These are phyloP conservation scores for Musa balbisiana DNA, from an alignment of 202 grass and related monocot genomes.

Conservation along the genomic window DNA sequence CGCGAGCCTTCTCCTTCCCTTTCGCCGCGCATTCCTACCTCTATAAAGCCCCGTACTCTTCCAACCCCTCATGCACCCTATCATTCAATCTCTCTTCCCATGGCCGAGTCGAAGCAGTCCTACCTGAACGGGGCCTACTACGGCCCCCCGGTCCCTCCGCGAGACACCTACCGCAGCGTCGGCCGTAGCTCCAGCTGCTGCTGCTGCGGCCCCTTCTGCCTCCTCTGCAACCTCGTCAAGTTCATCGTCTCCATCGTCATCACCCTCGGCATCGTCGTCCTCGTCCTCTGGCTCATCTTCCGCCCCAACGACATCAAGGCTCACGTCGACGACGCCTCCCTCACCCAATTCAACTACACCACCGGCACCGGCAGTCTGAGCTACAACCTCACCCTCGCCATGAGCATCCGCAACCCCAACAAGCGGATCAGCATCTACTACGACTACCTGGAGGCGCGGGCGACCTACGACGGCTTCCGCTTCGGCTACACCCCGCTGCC, in stretches of 20 bases:
- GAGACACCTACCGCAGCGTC: slow-evolving; percentile 24
- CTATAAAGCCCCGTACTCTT: no score
- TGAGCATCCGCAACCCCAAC: slow-evolving; percentile 52
- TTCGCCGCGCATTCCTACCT: no score
- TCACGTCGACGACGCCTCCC: slow-evolving; percentile 40
- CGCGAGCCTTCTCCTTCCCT: no score
- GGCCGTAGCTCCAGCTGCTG: slow-evolving; percentile 6
- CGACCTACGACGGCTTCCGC: slow-evolving; percentile 43
- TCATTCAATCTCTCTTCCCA: neutral
- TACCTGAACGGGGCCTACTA: slow-evolving; percentile 56
- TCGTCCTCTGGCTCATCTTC: slow-evolving; percentile 52
- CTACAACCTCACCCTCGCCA: slow-evolving; percentile 53
- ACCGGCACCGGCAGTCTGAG: slow-evolving; percentile 10
- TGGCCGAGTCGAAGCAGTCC: slow-evolving; percentile 29
- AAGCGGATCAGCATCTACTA: slow-evolving; percentile 42
- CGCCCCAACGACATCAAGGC: slow-evolving; percentile 34
- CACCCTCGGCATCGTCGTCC: slow-evolving; percentile 29
- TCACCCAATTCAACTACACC: slow-evolving; percentile 48
- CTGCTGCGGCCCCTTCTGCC: slow-evolving; percentile 17
- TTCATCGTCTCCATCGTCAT: slow-evolving; percentile 26
- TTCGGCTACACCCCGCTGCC: slow-evolving; percentile 34
- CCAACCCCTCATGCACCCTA: no score
- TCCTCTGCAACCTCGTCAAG: slow-evolving; percentile 44
- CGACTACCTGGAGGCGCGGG: slow-evolving; percentile 35
- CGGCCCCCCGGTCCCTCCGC: slow-evolving; percentile 35